phyloP scores from a whole-genome alignment of 2,329 filamentous ascomycete species.

The Fusarium siculi region DNA sequence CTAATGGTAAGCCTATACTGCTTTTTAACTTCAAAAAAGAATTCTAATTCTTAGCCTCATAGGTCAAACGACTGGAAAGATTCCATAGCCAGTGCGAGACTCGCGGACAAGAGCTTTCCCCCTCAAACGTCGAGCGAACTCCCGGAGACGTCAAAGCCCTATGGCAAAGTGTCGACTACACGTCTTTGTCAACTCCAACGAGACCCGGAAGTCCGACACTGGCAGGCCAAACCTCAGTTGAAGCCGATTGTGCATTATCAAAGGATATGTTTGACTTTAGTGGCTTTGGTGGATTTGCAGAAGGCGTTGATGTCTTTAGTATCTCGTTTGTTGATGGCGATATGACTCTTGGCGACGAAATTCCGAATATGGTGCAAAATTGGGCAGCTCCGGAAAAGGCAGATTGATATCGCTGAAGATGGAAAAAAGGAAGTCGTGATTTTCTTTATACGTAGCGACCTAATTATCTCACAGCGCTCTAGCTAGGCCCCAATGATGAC shows the following conservation, averaged over 20 bases:
- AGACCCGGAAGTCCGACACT: constrained; percentile 3
- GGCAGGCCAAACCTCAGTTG: background rate
- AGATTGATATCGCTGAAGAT: background rate
- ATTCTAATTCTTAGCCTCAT: background rate
- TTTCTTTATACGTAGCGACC: constrained; percentile 51
- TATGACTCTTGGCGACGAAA: background rate
- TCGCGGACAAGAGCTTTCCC: constrained; percentile 5
- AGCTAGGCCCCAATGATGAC: no score
- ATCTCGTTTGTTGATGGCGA: constrained; percentile 20
- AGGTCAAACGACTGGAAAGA: constrained; percentile 11
- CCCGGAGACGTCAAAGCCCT: constrained; percentile 15
- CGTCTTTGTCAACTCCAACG: constrained; percentile 10
- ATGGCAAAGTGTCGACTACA: constrained; percentile 22
- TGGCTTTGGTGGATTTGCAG: constrained; percentile 10
- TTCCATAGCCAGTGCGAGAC: constrained; percentile 11
- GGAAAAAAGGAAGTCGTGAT: background rate
- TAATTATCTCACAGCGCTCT: no score
- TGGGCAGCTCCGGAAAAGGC: background rate
- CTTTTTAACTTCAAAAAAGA: no score
- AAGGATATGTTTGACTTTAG: constrained; percentile 18
- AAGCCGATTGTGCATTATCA: background rate
- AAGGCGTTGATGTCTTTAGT: constrained; percentile 15
- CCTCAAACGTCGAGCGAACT: background rate
- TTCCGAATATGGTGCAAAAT: background rate
- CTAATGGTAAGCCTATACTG: constrained; percentile 1